Base-by-base conservation (phyloP, 768 basidiomycete species). In the Mycena belliarum region DNA sequence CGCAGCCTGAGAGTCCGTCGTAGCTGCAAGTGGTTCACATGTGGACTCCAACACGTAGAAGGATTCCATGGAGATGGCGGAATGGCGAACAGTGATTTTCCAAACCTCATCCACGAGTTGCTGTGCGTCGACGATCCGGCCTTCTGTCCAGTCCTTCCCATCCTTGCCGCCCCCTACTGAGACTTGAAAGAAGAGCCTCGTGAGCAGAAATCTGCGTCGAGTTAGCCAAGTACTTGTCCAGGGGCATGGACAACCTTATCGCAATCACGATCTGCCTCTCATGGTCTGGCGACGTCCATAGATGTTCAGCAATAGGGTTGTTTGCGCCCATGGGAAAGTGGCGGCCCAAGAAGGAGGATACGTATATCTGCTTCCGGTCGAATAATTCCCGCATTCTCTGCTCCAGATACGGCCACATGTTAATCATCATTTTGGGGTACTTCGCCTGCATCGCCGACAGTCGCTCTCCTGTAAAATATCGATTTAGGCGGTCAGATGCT, bases 401-500 rank as follows among this genome's bases (percentile, higher is more conserved):
- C 25, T 69, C 70, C 32, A 90, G 75, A 67, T 91, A 91, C 8
- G 89, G 87, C 90, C 90, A 92, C 66, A 87, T 74, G 61, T 91
- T 84, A 1, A 78, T 82, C 71, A 78, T 84, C 18, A 74, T 76
- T 21, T 56, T 69, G 16, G 79, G 69, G 62, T 81, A 72, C 12
- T 68, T 66, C 43, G 70, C 56, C 46, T 82, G 58, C 8, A 84
- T 49, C 1, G 60, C 33, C 18, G 72, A 70, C 41, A 85, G 70
- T 43, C 87, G 80, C 24, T 59, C 63, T 9, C 89, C 89, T 23
- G 74, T 42, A 64, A 81, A 89, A 16, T 74, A 55, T 23, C 69
- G 73, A 16, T 49, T 60, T 10, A 91, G 75, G 33, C 80, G 78
- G 50, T 77, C 69, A 14, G 67, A 65, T 0, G 89, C 88, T 12